Conservation (phyloP, 2,329 filamentous ascomycete genomes). For the Cladosporium velox region DNA sequence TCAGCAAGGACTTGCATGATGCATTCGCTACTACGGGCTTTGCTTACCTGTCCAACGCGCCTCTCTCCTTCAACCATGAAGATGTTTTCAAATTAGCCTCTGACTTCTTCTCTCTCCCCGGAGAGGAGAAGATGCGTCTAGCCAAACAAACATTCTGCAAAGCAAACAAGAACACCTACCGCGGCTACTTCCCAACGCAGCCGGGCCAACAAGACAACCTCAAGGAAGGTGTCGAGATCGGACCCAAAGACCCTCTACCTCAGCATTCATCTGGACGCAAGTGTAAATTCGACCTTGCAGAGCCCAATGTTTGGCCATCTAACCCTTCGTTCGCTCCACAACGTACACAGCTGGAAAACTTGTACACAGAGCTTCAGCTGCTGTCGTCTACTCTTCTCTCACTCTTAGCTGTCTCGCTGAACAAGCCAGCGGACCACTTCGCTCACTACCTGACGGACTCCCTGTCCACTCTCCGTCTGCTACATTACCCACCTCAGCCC, state of each 20-base stretch:
- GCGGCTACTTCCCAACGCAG: constrained; percentile 51
- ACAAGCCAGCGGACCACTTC: constrained; percentile 45
- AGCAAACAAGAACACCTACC: constrained; percentile 47
- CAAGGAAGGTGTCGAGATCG: constrained; percentile 52
- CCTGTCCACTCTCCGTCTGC: constrained; percentile 47
- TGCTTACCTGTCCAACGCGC: constrained; percentile 48
- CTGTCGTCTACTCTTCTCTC: constrained; percentile 44
- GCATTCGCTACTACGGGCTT: constrained; percentile 51
- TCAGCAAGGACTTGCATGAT: constrained; percentile 44
- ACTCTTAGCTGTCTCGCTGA: constrained; percentile 43
- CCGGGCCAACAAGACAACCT: constrained; percentile 45
- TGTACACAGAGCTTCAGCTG: constrained; percentile 44
- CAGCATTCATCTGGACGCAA: constrained; percentile 15
- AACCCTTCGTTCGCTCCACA: constrained; percentile 26
- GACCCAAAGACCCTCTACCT: constrained; percentile 32
- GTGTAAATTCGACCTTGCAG: constrained; percentile 42
- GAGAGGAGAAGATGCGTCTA: constrained; percentile 30
- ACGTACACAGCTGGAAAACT: constrained; percentile 37
- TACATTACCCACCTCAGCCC: constrained; percentile 46
- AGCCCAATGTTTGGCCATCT: constrained; percentile 46
- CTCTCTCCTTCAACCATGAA: constrained; percentile 45
- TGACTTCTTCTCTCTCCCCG: constrained; percentile 29
- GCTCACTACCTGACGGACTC: constrained; percentile 44
- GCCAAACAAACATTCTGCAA: constrained; percentile 47
- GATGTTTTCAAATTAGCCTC: constrained; percentile 45